Percentiles rank a stretch among this genome's conserved stretches.
These are phyloP conservation scores for Gymnopilus junonius DNA, from an alignment of 768 basidiomycete species.

Conservation along the genomic window DNA sequence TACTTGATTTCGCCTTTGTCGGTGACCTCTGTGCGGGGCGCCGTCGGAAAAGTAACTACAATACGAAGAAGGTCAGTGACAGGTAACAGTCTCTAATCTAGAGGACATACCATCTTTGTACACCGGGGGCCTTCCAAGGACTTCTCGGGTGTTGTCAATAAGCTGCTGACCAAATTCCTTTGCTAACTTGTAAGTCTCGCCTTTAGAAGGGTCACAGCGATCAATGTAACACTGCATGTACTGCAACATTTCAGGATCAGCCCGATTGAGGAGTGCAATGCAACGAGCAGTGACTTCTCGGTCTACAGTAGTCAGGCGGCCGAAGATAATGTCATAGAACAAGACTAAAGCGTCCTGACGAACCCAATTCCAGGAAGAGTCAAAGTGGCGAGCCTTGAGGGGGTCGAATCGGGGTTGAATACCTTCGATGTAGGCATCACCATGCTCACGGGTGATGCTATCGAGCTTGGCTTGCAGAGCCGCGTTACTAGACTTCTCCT, in stretches of 20 bases:
- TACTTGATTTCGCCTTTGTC: constrained; percentile 95
- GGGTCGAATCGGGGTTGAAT: constrained; percentile 95
- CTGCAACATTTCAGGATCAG: constrained; percentile 86
- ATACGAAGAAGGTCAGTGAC: constrained; percentile 8
- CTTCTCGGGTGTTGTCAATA: constrained; percentile 91
- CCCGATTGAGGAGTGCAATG: constrained; percentile 96
- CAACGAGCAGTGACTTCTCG: constrained; percentile 97
- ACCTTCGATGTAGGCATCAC: constrained; percentile 91
- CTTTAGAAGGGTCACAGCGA: constrained; percentile 75
- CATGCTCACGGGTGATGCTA: constrained; percentile 88
- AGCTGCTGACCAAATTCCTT: constrained; percentile 97
- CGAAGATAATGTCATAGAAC: constrained; percentile 99
- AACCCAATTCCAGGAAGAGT: constrained; percentile 99
- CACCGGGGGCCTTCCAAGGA: constrained; percentile 80
- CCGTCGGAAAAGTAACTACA: constrained; percentile 96
- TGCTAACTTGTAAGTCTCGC: constrained; percentile 92
- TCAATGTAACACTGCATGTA: constrained; percentile 98
- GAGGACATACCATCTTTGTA: constrained; percentile 90
- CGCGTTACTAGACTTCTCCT: constrained; percentile 74
- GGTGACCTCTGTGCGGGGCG: constrained; percentile 92
- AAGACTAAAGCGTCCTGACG: constrained; percentile 95
- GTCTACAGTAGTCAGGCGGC: constrained; percentile 91
- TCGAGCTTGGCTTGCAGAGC: constrained; percentile 88
- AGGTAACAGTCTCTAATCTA: neutral
- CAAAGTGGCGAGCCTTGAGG: constrained; percentile 96